phyloP scores from a whole-genome alignment of 129 eudicot species.

The Flaveria trinervia region DNA sequence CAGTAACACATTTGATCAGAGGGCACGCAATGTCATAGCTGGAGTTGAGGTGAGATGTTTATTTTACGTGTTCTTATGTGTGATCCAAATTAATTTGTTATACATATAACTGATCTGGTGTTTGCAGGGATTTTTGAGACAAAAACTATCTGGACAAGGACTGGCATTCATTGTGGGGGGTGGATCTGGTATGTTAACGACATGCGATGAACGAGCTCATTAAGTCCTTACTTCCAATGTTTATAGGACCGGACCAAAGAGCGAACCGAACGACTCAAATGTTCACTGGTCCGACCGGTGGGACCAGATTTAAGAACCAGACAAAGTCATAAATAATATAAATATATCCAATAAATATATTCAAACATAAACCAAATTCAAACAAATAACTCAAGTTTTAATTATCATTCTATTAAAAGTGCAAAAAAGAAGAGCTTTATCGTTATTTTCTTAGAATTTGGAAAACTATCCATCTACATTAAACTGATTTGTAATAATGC shows the following conservation, averaged over 20 bases:
- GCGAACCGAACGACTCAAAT: too few species aligned
- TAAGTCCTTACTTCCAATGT: not conserved
- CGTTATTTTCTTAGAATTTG: too few species aligned
- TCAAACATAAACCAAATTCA: too few species aligned
- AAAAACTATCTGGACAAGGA: slow-evolving; percentile 94
- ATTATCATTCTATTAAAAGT: too few species aligned
- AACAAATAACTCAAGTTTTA: too few species aligned
- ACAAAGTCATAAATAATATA: too few species aligned
- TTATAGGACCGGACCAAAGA: too few species aligned
- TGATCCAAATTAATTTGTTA: not conserved
- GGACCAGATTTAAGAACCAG: too few species aligned
- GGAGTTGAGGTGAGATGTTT: slow-evolving; percentile 71
- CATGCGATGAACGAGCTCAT: not conserved
- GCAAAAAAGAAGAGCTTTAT: too few species aligned
- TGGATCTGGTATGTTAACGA: slow-evolving; percentile 77
- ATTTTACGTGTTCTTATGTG: not conserved
- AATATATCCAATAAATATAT: too few species aligned
- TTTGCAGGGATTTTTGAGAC: slow-evolving; percentile 86
- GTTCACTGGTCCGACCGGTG: too few species aligned
- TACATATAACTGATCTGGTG: slow-evolving; percentile 23
- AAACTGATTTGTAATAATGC: not conserved
- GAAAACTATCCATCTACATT: too few species aligned
- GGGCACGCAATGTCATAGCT: slow-evolving; percentile 81
- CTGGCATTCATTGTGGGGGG: slow-evolving; percentile 90
- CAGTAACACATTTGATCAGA: slow-evolving; percentile 72